Evolutionary conservation across 495 filamentous ascomycete genomes (phyloP).

Genomic region (Pseudevernia furfuracea): DNA sequence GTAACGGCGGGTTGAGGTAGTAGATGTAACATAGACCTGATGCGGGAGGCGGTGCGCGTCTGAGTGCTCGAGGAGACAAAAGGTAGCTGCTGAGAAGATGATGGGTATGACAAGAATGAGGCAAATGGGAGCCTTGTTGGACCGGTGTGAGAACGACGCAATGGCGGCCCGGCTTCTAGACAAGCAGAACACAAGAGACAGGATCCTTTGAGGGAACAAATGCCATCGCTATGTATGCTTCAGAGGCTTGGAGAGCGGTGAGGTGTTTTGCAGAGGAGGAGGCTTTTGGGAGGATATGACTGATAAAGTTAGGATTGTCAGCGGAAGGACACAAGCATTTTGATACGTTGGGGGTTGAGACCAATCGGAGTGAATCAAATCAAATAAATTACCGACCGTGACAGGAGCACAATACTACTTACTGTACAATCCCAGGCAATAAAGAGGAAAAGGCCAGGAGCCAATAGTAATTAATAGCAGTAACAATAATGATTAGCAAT

Average conservation of each 20-base stretch:
- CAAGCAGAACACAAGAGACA: background rate
- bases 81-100: background rate
- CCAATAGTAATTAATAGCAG: background rate
- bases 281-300: background rate
- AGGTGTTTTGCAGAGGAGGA: background rate
- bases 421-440: background rate
- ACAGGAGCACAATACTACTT: no score
- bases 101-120: background rate
- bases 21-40: background rate
- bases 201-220: background rate
- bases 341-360: constrained; percentile 2
- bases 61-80: constrained; percentile 1
- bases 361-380: constrained; percentile 4
- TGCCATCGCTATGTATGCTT: background rate
- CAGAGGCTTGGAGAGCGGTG: background rate
- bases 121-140: constrained; percentile 7
- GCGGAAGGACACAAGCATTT: constrained; percentile 1
- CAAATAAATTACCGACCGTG: background rate
- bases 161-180: background rate
- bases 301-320: constrained; percentile 10
- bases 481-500: no score
- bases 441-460: background rate
- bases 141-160: constrained; percentile 9
- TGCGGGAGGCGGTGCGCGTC: background rate
- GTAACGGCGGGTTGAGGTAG: background rate